phyloP scores from a whole-genome alignment of 2,329 filamentous ascomycete genomes.

The Karstenula rhodostoma region DNA sequence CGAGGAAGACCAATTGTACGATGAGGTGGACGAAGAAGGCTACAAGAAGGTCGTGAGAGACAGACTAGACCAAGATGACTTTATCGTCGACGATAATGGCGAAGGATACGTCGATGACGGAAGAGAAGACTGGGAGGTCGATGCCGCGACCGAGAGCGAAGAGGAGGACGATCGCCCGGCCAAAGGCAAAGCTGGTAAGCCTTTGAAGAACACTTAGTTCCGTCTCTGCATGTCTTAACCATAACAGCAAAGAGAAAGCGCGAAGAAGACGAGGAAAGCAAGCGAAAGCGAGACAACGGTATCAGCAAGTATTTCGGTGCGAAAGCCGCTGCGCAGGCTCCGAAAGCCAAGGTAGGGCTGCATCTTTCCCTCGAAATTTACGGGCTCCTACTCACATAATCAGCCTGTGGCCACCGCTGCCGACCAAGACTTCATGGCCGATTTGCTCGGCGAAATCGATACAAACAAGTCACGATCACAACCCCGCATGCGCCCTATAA shows the following conservation, averaged over 20 bases:
- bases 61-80: conserved; percentile 92
- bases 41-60: conserved; percentile 96
- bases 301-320: conserved; percentile 96
- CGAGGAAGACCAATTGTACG: conserved; percentile 86
- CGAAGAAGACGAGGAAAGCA: conserved; percentile 84
- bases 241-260: conserved; percentile 80
- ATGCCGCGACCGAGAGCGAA: conserved; percentile 74
- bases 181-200: conserved; percentile 65
- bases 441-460: conserved; percentile 87
- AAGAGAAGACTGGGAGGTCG: conserved; percentile 73
- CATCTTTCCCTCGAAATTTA: not conserved
- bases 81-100: conserved; percentile 98
- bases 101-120: conserved; percentile 97
- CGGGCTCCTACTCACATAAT: conserved; percentile 27
- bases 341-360: conserved; percentile 80
- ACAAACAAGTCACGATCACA: conserved; percentile 70
- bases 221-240: conserved; percentile 27
- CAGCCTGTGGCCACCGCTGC: conserved; percentile 82
- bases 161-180: conserved; percentile 73
- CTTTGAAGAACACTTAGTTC: not conserved
- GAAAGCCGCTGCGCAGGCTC: conserved; percentile 67
- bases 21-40: conserved; percentile 94
- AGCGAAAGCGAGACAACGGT: conserved; percentile 86
- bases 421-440: conserved; percentile 86
- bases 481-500: conserved; percentile 68